These are phyloP conservation scores for Botrytis sinoallii DNA, from an alignment of 2,329 filamentous ascomycete species.

Conservation along the genomic window DNA sequence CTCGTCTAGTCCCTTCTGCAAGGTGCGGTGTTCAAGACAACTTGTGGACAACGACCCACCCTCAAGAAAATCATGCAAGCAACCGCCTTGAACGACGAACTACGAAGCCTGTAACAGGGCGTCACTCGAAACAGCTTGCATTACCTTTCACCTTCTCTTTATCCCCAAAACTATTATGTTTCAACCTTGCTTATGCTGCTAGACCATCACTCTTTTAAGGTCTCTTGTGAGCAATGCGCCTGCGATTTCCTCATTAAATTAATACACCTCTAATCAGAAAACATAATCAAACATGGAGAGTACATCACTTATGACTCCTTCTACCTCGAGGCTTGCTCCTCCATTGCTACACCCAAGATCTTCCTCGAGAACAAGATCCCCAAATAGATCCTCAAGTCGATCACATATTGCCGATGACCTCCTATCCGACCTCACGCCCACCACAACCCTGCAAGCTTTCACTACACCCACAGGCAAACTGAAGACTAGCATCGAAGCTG, in stretches of 20 bases:
- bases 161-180: background rate
- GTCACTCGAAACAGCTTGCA: slow-evolving; percentile 19
- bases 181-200: background rate
- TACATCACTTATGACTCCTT: slow-evolving; percentile 26
- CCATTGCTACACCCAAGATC: slow-evolving; percentile 24
- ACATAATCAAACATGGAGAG: slow-evolving; percentile 29
- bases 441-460: slow-evolving; percentile 59
- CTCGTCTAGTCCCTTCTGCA: background rate
- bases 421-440: slow-evolving; percentile 58
- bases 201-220: slow-evolving; percentile 20
- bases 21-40: slow-evolving; percentile 17
- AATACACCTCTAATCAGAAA: background rate
- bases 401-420: slow-evolving; percentile 50
- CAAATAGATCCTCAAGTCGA: slow-evolving; percentile 27
- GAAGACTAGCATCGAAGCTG: slow-evolving; percentile 58
- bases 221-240: slow-evolving; percentile 27
- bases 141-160: slow-evolving; percentile 14
- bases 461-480: slow-evolving; percentile 51
- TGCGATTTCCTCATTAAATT: slow-evolving; percentile 12
- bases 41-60: slow-evolving; percentile 17
- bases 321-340: slow-evolving; percentile 28
- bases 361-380: slow-evolving; percentile 27
- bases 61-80: slow-evolving; percentile 16
- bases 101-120: slow-evolving; percentile 16
- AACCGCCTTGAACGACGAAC: slow-evolving; percentile 16